Percentiles rank a stretch among this genome's conserved stretches.
Conservation (phyloP, 371 early-diverging fungal genomes). For the Basidiobolus heterosporus region DNA sequence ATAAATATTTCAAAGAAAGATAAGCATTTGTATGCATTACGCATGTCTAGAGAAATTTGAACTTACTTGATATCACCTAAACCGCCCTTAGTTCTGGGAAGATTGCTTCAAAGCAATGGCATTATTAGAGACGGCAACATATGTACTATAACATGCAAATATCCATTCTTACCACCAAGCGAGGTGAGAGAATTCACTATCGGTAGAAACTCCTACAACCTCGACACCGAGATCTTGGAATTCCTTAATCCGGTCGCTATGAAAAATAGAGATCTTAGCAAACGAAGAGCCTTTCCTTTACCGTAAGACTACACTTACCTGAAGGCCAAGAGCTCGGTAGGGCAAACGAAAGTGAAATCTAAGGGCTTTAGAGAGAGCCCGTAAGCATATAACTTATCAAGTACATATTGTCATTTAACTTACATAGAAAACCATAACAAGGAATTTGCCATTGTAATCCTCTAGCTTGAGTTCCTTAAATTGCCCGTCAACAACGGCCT, state of each 20-base stretch:
- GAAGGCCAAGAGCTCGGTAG: constrained; percentile 84
- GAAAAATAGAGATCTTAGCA: background rate
- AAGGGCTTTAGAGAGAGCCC: constrained; percentile 3
- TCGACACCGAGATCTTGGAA: constrained; percentile 36
- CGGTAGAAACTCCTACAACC: constrained; percentile 26
- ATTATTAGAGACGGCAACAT: no score
- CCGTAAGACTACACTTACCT: constrained; percentile 37
- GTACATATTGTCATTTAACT: no score
- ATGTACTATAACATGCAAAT: background rate
- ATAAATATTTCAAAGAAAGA: no score
- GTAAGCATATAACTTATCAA: no score
- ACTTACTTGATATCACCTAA: no score
- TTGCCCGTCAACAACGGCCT: constrained; percentile 7
- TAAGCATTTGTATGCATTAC: no score
- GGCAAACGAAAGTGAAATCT: constrained; percentile 45
- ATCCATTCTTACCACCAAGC: constrained; percentile 37
- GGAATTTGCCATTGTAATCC: constrained; percentile 10
- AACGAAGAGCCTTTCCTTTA: background rate
- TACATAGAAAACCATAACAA: constrained; percentile 12
- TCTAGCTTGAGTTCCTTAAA: constrained; percentile 7
- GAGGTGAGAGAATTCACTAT: constrained; percentile 35
- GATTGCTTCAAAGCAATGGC: no score
- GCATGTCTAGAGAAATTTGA: no score
- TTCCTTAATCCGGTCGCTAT: constrained; percentile 29
- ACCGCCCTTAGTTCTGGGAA: no score